Percentiles rank a stretch among this genome's conserved stretches.
Conservation (phyloP, 2,329 filamentous ascomycete genomes). For the Pseudocercospora ulei region DNA sequence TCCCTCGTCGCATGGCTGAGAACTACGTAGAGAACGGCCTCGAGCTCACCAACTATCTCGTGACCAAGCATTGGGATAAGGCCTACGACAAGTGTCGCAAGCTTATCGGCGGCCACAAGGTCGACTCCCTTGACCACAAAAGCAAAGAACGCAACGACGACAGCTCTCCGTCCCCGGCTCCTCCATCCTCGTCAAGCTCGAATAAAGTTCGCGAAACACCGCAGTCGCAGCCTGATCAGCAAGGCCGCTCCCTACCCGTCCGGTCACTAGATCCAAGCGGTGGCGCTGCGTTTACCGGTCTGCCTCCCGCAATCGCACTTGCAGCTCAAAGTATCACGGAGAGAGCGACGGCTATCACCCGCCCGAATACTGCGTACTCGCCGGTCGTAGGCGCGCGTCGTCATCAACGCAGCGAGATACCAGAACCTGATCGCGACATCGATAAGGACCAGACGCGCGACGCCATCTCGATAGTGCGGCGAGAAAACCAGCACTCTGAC, state of each 20-base stretch:
- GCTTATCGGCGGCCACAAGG: conserved; percentile 20
- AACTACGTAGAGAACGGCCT: conserved; percentile 26
- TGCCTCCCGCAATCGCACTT: conserved; percentile 7
- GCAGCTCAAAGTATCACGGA: conserved; percentile 9
- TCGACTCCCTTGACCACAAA: conserved; percentile 15
- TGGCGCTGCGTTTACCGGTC: conserved; percentile 13
- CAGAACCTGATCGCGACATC: conserved; percentile 17
- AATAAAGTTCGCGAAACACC: conserved; percentile 11
- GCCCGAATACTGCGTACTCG: conserved; percentile 6
- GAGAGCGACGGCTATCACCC: too few relatives aligned
- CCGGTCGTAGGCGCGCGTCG: conserved; percentile 15
- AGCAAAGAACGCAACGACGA: conserved; percentile 4
- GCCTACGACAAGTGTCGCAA: conserved; percentile 23
- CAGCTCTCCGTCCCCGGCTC: conserved; percentile 1
- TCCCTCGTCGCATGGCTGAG: conserved; percentile 16
- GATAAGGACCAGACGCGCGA: conserved; percentile 12
- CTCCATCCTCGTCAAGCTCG: conserved; percentile 8
- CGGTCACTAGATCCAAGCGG: conserved; percentile 17
- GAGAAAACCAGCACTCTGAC: conserved; percentile 23
- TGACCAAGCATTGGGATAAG: conserved; percentile 27
- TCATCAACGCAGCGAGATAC: conserved; percentile 18
- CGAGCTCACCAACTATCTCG: conserved; percentile 23
- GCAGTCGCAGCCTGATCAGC: neutral
- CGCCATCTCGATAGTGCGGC: conserved; percentile 19
- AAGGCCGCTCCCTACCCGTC: conserved; percentile 14